Evolutionary conservation across 768 basidiomycete species (phyloP).

Genomic region (Leucocoprinus birnbaumii): DNA sequence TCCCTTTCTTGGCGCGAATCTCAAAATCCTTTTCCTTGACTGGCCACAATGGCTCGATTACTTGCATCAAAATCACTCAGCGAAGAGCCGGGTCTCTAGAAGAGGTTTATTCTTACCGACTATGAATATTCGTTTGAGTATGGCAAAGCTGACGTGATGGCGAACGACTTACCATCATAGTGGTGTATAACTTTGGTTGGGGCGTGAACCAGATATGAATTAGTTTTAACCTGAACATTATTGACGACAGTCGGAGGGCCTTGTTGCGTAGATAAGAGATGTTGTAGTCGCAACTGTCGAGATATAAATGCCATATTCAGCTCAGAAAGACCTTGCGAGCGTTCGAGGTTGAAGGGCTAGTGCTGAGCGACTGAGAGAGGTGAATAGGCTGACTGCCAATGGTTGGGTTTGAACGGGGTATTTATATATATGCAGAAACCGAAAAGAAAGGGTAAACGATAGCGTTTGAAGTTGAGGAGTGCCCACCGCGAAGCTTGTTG

Average conservation of each 20-base stretch:
- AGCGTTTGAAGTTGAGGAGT: constrained; percentile 6
- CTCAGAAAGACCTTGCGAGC: neutral
- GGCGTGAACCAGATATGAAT: constrained; percentile 2
- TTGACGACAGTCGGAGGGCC: neutral
- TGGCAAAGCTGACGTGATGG: too few species aligned
- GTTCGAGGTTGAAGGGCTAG: too few species aligned
- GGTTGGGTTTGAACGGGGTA: neutral
- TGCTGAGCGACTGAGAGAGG: neutral
- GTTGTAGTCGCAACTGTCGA: neutral
- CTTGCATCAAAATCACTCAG: constrained; percentile 9
- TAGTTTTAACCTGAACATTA: constrained; percentile 7
- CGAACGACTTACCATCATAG: constrained; percentile 1
- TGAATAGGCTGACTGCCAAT: neutral
- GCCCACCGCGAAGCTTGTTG: constrained; percentile 8
- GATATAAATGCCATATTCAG: constrained; percentile 3
- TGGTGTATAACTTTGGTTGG: constrained; percentile 6
- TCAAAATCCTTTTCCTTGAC: constrained; percentile 15
- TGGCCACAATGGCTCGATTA: constrained; percentile 21
- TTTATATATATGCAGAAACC: neutral
- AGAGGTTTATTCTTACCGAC: constrained; percentile 4
- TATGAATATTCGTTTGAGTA: neutral
- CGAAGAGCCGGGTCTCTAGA: neutral
- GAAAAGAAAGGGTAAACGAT: neutral
- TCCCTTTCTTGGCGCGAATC: constrained; percentile 23
- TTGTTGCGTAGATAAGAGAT: neutral